phyloP scores from a whole-genome alignment of 2,329 filamentous ascomycete genomes.

The Phyllachora maydis region DNA sequence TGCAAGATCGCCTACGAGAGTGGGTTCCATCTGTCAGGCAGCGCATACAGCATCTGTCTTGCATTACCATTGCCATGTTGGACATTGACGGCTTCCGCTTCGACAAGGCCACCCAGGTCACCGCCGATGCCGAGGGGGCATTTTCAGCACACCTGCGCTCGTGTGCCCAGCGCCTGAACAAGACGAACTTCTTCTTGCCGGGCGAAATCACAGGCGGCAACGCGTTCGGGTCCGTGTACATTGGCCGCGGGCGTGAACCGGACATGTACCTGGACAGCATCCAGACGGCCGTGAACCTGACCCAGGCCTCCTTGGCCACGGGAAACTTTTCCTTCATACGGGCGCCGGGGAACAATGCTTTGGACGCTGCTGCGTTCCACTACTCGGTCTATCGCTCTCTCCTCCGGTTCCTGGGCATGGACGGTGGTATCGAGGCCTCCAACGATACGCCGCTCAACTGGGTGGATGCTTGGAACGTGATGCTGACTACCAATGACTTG shows the following conservation, averaged over 20 bases:
- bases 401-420: slow-evolving; percentile 12
- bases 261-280: slow-evolving; percentile 5
- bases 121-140: slow-evolving; percentile 34
- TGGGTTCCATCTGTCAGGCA: slow-evolving; percentile 35
- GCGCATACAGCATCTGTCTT: slow-evolving; percentile 36
- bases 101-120: slow-evolving; percentile 39
- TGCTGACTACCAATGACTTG: slow-evolving; percentile 36
- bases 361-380: slow-evolving; percentile 21
- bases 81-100: slow-evolving; percentile 46
- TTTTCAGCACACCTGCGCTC: slow-evolving; percentile 32
- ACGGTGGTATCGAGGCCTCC: slow-evolving; percentile 11
- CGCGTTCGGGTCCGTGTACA: slow-evolving; percentile 33
- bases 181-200: slow-evolving; percentile 41
- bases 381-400: slow-evolving; percentile 11
- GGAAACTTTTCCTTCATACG: slow-evolving; percentile 34
- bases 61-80: slow-evolving; percentile 36
- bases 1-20: slow-evolving; percentile 43
- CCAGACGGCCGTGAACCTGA: slow-evolving; percentile 4
- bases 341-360: slow-evolving; percentile 27
- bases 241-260: slow-evolving; percentile 35
- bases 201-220: slow-evolving; percentile 44
- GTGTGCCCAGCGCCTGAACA: slow-evolving; percentile 31
- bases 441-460: slow-evolving; percentile 13
- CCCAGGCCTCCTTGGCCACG: slow-evolving; percentile 3
- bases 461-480: slow-evolving; percentile 31